Conservation (phyloP, 306 rosid genomes). For the Delonix regia region DNA sequence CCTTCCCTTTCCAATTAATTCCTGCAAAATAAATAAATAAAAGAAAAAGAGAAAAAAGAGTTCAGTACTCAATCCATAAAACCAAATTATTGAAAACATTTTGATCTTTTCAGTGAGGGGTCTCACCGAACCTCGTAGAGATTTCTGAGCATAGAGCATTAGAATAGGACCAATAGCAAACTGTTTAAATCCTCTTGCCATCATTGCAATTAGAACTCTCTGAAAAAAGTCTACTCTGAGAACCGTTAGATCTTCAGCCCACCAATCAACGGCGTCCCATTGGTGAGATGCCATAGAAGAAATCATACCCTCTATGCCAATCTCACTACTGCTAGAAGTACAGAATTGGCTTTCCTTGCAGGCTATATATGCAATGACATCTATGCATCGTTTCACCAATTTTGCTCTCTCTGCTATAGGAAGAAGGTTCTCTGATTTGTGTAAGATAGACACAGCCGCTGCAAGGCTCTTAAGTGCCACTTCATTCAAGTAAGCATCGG, state of each 20-base stretch:
- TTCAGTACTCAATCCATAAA: slow-evolving; percentile 22
- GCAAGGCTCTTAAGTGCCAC: slow-evolving; percentile 75
- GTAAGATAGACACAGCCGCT: slow-evolving; percentile 77
- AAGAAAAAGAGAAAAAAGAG: not conserved
- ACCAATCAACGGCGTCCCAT: slow-evolving; percentile 80
- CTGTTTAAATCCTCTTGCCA: slow-evolving; percentile 92
- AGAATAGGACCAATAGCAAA: slow-evolving; percentile 82
- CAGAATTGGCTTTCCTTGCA: slow-evolving; percentile 79
- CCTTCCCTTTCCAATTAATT: slow-evolving; percentile 76
- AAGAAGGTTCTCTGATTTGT: slow-evolving; percentile 65
- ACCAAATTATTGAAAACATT: slow-evolving; percentile 1
- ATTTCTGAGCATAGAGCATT: slow-evolving; percentile 98
- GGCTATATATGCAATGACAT: slow-evolving; percentile 77
- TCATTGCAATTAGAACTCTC: slow-evolving; percentile 89
- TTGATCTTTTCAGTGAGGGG: slow-evolving; percentile 40
- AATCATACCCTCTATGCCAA: slow-evolving; percentile 42
- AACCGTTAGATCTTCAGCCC: slow-evolving; percentile 94
- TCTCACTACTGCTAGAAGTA: slow-evolving; percentile 46
- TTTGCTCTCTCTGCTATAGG: slow-evolving; percentile 78
- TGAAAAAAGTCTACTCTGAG: slow-evolving; percentile 93
- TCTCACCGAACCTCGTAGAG: slow-evolving; percentile 99
- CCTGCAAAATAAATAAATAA: slow-evolving; percentile 44
- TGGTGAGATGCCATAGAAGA: slow-evolving; percentile 53
- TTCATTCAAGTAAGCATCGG: slow-evolving; percentile 83
- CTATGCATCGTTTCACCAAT: slow-evolving; percentile 77